Percentiles rank a stretch among this genome's conserved stretches.
These are phyloP conservation scores for Phylloporus sp. DNA, from an alignment of 1,284 basidiomycete species.

Conservation along the genomic window DNA sequence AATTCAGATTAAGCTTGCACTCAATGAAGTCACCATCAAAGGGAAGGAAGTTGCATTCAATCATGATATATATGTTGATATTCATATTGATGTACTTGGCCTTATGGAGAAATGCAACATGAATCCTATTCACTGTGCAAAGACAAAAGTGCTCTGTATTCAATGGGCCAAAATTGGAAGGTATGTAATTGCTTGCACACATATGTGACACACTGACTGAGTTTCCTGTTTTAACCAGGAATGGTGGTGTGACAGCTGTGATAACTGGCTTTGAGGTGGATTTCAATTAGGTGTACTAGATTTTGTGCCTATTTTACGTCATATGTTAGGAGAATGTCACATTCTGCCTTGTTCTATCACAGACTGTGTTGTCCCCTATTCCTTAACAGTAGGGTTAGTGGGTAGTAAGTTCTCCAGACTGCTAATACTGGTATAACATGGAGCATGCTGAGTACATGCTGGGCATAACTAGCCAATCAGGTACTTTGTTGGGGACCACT, in stretches of 20 bases:
- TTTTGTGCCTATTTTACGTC: too few species aligned
- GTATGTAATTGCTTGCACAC: neutral
- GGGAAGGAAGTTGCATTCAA: slow-evolving; percentile 15
- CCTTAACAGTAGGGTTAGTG: too few species aligned
- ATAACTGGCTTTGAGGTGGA: neutral
- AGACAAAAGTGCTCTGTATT: slow-evolving; percentile 9
- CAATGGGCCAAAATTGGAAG: neutral
- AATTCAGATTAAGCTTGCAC: neutral
- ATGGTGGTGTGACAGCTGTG: neutral
- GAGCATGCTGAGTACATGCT: too few species aligned
- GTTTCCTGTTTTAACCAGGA: neutral
- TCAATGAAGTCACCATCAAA: neutral
- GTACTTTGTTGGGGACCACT: too few species aligned
- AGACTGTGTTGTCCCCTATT: too few species aligned
- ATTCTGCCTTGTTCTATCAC: too few species aligned
- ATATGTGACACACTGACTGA: too few species aligned
- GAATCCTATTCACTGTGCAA: slow-evolving; percentile 8
- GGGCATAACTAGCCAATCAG: too few species aligned
- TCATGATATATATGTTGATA: slow-evolving; percentile 7
- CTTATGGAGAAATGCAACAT: slow-evolving; percentile 16
- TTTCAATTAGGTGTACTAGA: too few species aligned
- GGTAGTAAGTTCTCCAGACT: too few species aligned
- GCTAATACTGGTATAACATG: too few species aligned
- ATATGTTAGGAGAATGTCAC: too few species aligned
- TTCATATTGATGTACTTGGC: slow-evolving; percentile 10